Base-by-base conservation (phyloP, 495 filamentous ascomycete species). In the Neurospora sp. region DNA sequence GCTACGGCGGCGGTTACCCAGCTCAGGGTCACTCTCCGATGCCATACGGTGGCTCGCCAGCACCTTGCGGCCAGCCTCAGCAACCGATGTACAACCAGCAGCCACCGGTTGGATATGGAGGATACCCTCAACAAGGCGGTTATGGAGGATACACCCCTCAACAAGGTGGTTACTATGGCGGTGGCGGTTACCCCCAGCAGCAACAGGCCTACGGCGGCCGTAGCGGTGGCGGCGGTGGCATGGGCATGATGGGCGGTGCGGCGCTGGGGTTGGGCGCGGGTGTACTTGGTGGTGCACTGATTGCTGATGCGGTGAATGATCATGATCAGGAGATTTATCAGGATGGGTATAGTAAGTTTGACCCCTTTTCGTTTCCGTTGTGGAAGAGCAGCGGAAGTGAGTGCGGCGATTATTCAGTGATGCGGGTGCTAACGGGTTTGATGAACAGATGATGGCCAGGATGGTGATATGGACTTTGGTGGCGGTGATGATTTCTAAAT, bases 241-340 rank as follows among this genome's bases (percentile, higher is more conserved):
- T 93, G 84, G 92, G 91, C 27, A 84, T 84, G 59, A 88, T 84
- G 1, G 92, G 92, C 65, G 92, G 88, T 37, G 91, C 91, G 9
- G 93, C 92, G 20, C 81, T 95, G 73, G 93, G 93, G 79, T 77
- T 93, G 9, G 93, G 92, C 68, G 93, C 89, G 71, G 93, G 93
- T 71, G 74, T 96, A 76, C 48, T 94, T 3, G 93, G 92, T 73
- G 93, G 92, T 12, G 82, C 85, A 75, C 68, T 94, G 78, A 77
- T 96, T 48, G 91, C 85, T 4, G 86, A 92, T 77, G 89, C 88
- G 10, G 83, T 93, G 65, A 79, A 89, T 61, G 90, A 90, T 72
- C 76, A 86, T 69, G 75, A 90, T 74, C 81, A 90, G 70, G 81
- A 87, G 35, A 84, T 82, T 61, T 88, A 88, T 76, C 40, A 81